These are phyloP conservation scores for Thalassiosira sp. DNA, from an alignment of 352 stramenopile genomes.

Conservation along the genomic window DNA sequence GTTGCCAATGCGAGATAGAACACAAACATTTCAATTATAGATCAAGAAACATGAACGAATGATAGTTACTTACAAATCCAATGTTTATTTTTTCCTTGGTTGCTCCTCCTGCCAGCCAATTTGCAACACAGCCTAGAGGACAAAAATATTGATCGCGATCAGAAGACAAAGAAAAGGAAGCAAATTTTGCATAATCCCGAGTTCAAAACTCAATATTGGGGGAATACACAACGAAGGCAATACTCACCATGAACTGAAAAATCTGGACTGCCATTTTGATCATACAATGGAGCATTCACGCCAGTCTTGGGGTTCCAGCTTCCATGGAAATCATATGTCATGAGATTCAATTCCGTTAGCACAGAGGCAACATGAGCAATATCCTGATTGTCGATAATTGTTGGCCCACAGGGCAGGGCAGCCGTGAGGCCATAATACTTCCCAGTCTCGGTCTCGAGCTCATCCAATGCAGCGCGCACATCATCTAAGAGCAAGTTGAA, in stretches of 20 bases:
- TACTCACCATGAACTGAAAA: constrained; percentile 24
- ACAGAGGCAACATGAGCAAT: constrained; percentile 6
- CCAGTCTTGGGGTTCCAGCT: constrained; percentile 26
- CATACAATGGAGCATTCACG: constrained; percentile 29
- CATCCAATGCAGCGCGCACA: constrained; percentile 20
- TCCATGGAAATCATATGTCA: constrained; percentile 50
- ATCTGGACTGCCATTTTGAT: constrained; percentile 14
- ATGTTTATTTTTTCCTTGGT: constrained; percentile 26
- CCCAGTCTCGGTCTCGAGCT: constrained; percentile 6
- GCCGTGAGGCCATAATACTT: constrained; percentile 27
- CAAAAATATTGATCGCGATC: background rate
- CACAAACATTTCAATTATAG: no score
- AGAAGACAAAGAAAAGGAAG: background rate
- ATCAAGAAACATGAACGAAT: no score
- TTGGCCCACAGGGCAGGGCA: constrained; percentile 6
- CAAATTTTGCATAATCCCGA: background rate
- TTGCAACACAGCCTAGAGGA: constrained; percentile 32
- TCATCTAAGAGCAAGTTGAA: constrained; percentile 37
- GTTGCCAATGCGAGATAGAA: no score
- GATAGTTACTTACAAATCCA: constrained; percentile 9
- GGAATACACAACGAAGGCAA: background rate
- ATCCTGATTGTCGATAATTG: constrained; percentile 16
- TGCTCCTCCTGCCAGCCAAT: constrained; percentile 35
- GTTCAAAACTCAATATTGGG: background rate
- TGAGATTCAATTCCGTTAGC: constrained; percentile 21